Evolutionary conservation across 2,329 filamentous ascomycete species (phyloP), one percentile per base, ranked within the genome.

Genomic region (Talaromyces amestolkiae): DNA sequence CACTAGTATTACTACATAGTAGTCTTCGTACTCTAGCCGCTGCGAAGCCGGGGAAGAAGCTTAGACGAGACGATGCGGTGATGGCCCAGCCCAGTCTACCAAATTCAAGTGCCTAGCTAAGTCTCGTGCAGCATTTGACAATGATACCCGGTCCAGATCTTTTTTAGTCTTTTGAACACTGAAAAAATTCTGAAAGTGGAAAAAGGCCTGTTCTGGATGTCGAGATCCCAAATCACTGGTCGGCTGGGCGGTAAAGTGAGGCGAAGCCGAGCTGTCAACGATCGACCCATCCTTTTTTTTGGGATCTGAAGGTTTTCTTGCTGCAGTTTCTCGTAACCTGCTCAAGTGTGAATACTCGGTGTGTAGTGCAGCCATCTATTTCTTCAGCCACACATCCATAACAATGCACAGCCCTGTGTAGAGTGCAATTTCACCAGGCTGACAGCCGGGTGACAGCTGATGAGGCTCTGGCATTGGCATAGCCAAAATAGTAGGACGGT

Each of bases 191-290:
- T 39, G 53, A 33, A 56, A 39, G 11, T 39, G 33, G 10, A 56
- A 22, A 56, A 37, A n/a, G 9, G 19, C 15, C 13, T 22, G n/a
- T 37, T 24, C 33, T 11, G 15, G 51, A 13, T 39, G 31, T 56
- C 13, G 53, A 22, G 33, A 13, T 37, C n/a, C n/a, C 37, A 37
- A 56, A 39, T 37, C 10, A 56, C 51, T 54, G 31, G 33, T 15
- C 19, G 53, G 33, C 53, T 56, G 39, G 22, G 53, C 53, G 53
- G 11, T 24, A 56, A 39, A 56, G 53, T 56, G 53, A 56, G 53
- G 53, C 53, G 53, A 56, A 39, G 53, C n/a, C 33, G 53, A 37
- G 33, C 53, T 56, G 53, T 39, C 53, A 56, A 39, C 31, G 53
- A 56, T 56, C 53, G 33, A 56, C 53, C 53, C 53, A 24, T 33